Base-by-base conservation (phyloP, 164 flowering plant species). In the Nymphaea colorata region DNA sequence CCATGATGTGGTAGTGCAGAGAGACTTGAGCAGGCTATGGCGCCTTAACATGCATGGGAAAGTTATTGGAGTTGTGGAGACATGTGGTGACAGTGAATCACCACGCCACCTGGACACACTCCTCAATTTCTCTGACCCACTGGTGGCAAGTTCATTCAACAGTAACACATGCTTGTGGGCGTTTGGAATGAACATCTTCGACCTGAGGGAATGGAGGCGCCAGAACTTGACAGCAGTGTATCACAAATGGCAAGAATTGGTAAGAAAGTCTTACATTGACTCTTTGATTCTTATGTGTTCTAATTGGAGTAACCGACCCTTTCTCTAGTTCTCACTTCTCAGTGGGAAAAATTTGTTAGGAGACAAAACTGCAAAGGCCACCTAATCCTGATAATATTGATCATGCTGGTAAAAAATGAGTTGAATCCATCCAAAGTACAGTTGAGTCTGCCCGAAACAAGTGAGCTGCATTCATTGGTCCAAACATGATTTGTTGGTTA, bases 1-100 rank as follows among this genome's bases (percentile, higher is more conserved):
- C 70, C 97, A 95, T 79, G 99, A 95, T 79, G 98, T 95, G 80
- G 97, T 92, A 67, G 99, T 92, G 43, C 90, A 83, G 78, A 82
- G 76, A 76, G 98, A 95, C 79, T 76, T 95, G 60, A 76, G 76
- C 53, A 71, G 68, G 44, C 84, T 95, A 65, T 95, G 96, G 96
- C 74, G 47, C 60, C 41, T 83, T 65, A 73, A 84, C 71, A 84
- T 90, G 97, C 80, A 81, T 60, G 94, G 97, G 15, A 94, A 87
- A 79, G 96, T 90, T 55, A 83, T 78, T 77, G 99, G 85, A 57
- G 98, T 88, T 2, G 97, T 92, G 67, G 85, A 85, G 72, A 89
- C 92, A 68, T 94, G 99, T 71, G 72, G 72, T 63, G 79, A 80
- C 76, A 75, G 75, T 59, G 69, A 82, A 64, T 78, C 91, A 60